Evolutionary conservation across 352 stramenopile species (phyloP), one percentile per base, ranked within the genome.

Genomic region (Phytophthora agathidicida): DNA sequence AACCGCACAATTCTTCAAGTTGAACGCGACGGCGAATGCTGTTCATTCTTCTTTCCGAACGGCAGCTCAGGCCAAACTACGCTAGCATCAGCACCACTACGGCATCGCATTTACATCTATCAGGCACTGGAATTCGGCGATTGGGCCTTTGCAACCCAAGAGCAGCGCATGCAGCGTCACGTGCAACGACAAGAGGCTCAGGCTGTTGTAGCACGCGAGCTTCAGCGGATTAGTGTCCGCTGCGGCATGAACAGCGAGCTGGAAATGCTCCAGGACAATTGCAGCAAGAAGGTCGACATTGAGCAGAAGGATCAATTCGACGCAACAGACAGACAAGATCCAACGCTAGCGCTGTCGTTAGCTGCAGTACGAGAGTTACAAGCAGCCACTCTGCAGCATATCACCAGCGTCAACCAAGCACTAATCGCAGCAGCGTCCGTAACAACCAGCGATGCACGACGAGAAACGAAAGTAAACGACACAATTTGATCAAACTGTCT

Each of bases 1-100:
- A 83, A 94, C 32, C 81, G 86, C 30, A 92, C 86, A 14, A 92
- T 94, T 23, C 58, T 92, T 19, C 68, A 85, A 38, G 59, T 91
- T 19, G 61, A 80, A n/a, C 41, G 36, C 13, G 47, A 62, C 19
- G 50, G 41, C 13, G 68, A 75, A 4, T 59, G 51, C 16, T 91
- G 80, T 44, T 63, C 54, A 1, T 86, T 91, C 49, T 77, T 80
- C 35, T 81, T 87, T 48, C 38, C 68, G 0, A 75, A 87, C 26
- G 81, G 84, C 11, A 73, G 56, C 7, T 45, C 33, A 3, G 65
- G 48, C 0, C 33, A 54, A 14, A 83, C 66, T n/a, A 90, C 76
- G 1, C 41, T 73, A 35, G 38, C 63, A 16, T 77, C 80, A 17
- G 67, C 75, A 17, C 69, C 77, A 17, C 28, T 73, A 2, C 35